phyloP scores from a whole-genome alignment of 176 grass and related monocot genomes.

The barley (Hordeum vulgare) region DNA sequence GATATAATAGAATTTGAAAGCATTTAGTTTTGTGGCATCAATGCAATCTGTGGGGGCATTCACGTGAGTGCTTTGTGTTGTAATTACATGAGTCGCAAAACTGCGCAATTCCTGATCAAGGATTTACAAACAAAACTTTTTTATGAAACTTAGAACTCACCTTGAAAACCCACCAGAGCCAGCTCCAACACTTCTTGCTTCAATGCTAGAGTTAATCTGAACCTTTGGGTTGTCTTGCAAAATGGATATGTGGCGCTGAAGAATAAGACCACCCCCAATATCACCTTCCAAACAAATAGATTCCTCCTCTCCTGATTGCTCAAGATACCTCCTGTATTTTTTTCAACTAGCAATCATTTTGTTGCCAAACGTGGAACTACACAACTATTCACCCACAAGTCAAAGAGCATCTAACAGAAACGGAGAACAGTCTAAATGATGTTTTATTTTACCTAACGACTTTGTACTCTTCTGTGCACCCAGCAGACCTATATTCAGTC shows the following conservation, averaged over 20 bases:
- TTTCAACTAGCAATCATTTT: slow-evolving; percentile 1
- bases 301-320: slow-evolving; percentile 77
- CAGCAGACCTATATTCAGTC: slow-evolving; percentile 91
- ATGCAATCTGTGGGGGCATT: not conserved
- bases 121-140: not conserved
- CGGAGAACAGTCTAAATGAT: not conserved
- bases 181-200: slow-evolving; percentile 73
- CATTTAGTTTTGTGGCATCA: slow-evolving; percentile 3
- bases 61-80: not conserved
- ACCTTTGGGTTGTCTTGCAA: slow-evolving; percentile 53
- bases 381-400: not conserved
- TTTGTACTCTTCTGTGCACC: slow-evolving; percentile 85
- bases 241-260: slow-evolving; percentile 74
- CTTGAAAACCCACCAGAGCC: slow-evolving; percentile 96
- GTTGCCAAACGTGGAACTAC: not conserved
- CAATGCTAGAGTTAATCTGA: slow-evolving; percentile 77
- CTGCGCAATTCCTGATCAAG: not conserved
- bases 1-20: not conserved
- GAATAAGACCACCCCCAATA: slow-evolving; percentile 81
- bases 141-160: slow-evolving; percentile 20
- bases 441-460: slow-evolving; percentile 41
- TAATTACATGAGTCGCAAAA: not conserved
- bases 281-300: slow-evolving; percentile 88
- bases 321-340: slow-evolving; percentile 60
- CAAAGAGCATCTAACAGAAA: not conserved